A percentile compares a stretch with the other conserved stretches of the same genome.
Evolutionary conservation across 805 yeast species (phyloP).

Genomic region (Candida krabiensis): DNA sequence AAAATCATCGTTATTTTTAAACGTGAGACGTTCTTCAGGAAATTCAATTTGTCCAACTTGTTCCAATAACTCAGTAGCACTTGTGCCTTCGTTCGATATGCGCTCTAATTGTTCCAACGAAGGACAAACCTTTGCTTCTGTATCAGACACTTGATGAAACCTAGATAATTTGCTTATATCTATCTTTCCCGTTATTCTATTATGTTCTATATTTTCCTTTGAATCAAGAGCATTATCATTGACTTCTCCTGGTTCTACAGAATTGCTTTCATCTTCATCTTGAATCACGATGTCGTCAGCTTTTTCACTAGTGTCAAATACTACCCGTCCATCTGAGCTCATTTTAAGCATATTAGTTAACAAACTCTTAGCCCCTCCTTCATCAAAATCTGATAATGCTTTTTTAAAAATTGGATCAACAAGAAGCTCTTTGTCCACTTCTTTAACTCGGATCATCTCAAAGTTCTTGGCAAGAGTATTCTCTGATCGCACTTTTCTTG

Average conservation of each 20-base stretch:
- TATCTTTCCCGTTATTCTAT: neutral
- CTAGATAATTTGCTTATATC: conserved; percentile 11
- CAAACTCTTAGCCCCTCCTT: conserved; percentile 60
- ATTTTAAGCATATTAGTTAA: conserved; percentile 49
- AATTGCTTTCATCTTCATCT: conserved; percentile 7
- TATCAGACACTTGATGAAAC: conserved; percentile 26
- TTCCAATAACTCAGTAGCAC: conserved; percentile 26
- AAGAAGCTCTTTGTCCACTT: conserved; percentile 48
- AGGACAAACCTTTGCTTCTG: conserved; percentile 57
- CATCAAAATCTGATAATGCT: conserved; percentile 58
- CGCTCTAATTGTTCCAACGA: conserved; percentile 60
- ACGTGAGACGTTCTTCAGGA: conserved; percentile 16
- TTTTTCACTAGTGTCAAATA: conserved; percentile 45
- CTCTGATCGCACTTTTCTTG: conserved; percentile 18
- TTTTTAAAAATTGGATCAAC: conserved; percentile 58
- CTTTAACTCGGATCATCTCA: conserved; percentile 41
- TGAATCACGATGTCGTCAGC: conserved; percentile 17
- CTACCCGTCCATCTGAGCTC: conserved; percentile 46
- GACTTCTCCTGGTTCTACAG: neutral
- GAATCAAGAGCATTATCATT: neutral
- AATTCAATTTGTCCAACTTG: conserved; percentile 24
- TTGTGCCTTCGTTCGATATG: conserved; percentile 27
- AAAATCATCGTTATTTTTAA: conserved; percentile 21
- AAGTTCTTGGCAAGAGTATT: conserved; percentile 41
- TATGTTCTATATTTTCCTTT: neutral